Base-by-base conservation (phyloP, 441 rosid species). In the Croton laevigatus region DNA sequence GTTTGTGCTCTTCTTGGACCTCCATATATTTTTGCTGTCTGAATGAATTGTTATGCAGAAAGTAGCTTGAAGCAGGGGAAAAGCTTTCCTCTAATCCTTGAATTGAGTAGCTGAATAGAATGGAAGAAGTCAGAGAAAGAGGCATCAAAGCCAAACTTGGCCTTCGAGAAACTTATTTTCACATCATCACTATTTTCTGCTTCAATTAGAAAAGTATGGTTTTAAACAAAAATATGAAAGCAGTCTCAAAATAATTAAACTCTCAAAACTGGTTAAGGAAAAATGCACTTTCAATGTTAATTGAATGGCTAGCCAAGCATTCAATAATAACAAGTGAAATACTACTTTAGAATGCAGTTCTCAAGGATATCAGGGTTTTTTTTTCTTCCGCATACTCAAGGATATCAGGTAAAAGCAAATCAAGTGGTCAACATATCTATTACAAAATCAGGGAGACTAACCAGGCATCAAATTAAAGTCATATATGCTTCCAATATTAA, bases 1-100 rank as follows among this genome's bases (percentile, higher is more conserved):
- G 83, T 76, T 82, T 86, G 49, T 72, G 75, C 69, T 77, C 85
- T 38, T 82, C 71, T 17, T 68, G 62, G 6, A 68, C 58, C 67
- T 78, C 80, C 68, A 78, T 71, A 71, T 65, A 75, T 14, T 44
- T 64, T 67, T 76, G 81, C 51, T 80, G 81, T 48, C 71, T 74
- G 48, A 66, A 67, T 73, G 79, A 61, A 51, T 72, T 69, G 77
- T 73, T 81, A 63, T 77, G 72, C 66, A 69, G 53, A 32, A 70
- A 81, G 55, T 82, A 71, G 78, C 67, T 77, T 10, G 81, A 76
- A 65, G 83, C 48, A 66, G 78, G 80, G 73, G 66, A 72, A 57
- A 75, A 75, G 58, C 78, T 74, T 68, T 80, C 90, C 70, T 77
- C 89, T 51, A 66, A 69, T n/a, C 63, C 70, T 44, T 69, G 81